Base-by-base conservation (phyloP, 768 basidiomycete genomes). In the Psilocybe azurescens region DNA sequence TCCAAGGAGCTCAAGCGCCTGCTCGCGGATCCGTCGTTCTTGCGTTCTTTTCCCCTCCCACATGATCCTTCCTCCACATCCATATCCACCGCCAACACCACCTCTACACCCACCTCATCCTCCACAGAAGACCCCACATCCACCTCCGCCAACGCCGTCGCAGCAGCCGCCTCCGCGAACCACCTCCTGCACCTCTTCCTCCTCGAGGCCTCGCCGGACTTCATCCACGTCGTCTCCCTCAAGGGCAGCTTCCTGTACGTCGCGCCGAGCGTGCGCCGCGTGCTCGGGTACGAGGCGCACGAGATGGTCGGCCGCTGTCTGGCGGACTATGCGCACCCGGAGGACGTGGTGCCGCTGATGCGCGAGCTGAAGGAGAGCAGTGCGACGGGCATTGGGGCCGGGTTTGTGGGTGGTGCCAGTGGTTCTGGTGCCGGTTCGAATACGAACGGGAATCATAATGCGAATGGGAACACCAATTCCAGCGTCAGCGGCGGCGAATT, bases 241-340 rank as follows among this genome's bases (percentile, higher is more conserved):
- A 96, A 98, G 71, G 97, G 97, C 30, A 81, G 85, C 14, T 95
- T 99, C 75, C 87, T 97, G 52, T 99, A 97, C 73, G 92, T 94
- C 55, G 93, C 94, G 0, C 95, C 95, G 1, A 85, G 90, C 28
- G 87, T 97, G 18, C 77, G 84, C 10, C 78, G 84, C 30, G 86
- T 95, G 9, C 82, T 99, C 38, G 96, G 96, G 39, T 97, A 96
- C 77, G 87, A 90, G 28, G 89, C 95, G 2, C 81, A 86, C 33
- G 94, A 97, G 60, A 86, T 99, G 58, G 82, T 93, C 28, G 93
- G 93, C 56, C 87, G 85, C 69, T 83, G 85, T 8, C 82, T 99
- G 56, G 79, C 87, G 10, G 93, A 95, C 69, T 83, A 93, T 63
- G 94, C 94, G 62, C 95, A 97, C 72, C 90, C 90, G 1, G 90